phyloP scores from a whole-genome alignment of 495 filamentous ascomycete genomes.

The Filosporella fistucella region DNA sequence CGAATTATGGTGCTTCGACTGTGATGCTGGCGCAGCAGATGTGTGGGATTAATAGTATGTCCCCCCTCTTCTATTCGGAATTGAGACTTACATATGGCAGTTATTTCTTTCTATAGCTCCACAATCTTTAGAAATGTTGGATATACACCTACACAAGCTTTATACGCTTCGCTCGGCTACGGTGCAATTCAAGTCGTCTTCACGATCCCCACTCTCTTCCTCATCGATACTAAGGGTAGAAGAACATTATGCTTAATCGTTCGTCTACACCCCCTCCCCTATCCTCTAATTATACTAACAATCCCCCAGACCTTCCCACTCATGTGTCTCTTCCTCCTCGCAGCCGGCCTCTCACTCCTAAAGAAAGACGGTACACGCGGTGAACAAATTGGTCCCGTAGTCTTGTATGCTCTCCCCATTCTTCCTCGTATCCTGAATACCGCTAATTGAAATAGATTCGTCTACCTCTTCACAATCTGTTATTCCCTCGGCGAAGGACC shows the following conservation, averaged over 20 bases:
- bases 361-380: slow-evolving; percentile 59
- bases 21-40: slow-evolving; percentile 83
- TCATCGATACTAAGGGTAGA: slow-evolving; percentile 81
- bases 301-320: no score
- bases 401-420: slow-evolving; percentile 3
- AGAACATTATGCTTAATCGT: slow-evolving; percentile 36
- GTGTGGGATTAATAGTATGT: slow-evolving; percentile 48
- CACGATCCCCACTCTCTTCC: slow-evolving; percentile 74
- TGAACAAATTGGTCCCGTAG: slow-evolving; percentile 6
- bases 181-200: slow-evolving; percentile 81
- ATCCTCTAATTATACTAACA: slow-evolving; percentile 54
- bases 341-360: no score
- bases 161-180: slow-evolving; percentile 54
- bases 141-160: slow-evolving; percentile 48
- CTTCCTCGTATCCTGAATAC: no score
- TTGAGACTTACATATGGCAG: slow-evolving; percentile 23
- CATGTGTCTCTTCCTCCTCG: slow-evolving; percentile 72
- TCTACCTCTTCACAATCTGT: slow-evolving; percentile 68
- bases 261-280: slow-evolving; percentile 60
- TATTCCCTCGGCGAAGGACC: slow-evolving; percentile 79
- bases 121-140: slow-evolving; percentile 67
- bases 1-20: slow-evolving; percentile 53
- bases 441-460: slow-evolving; percentile 62
- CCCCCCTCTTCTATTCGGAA: slow-evolving; percentile 18
- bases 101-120: slow-evolving; percentile 80